phyloP scores from a whole-genome alignment of 1,284 basidiomycete species.

The Erythrobasidium hasegawianum region DNA sequence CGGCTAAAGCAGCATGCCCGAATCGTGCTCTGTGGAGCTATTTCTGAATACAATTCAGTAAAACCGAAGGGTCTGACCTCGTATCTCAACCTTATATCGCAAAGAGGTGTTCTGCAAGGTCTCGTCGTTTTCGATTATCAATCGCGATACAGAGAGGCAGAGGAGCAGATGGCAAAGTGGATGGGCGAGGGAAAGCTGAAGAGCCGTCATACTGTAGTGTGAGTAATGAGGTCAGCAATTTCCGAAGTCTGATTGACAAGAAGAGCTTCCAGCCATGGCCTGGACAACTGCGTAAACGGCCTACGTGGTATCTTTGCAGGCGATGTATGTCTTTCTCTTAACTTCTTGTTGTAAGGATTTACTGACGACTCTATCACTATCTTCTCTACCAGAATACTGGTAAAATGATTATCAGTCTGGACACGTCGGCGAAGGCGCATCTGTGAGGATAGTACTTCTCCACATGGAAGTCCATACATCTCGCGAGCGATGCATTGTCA shows the following conservation, averaged over 20 bases:
- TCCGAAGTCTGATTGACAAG: not conserved
- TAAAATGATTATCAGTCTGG: slow-evolving; percentile 41
- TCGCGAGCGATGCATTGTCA: too few relatives aligned
- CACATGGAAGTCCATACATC: too few relatives aligned
- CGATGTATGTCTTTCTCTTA: not conserved
- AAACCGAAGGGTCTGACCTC: slow-evolving; percentile 49
- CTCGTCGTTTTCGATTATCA: slow-evolving; percentile 69
- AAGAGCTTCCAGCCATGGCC: slow-evolving; percentile 17
- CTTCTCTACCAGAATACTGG: slow-evolving; percentile 42
- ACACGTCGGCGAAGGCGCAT: slow-evolving; percentile 18
- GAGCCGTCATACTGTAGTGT: slow-evolving; percentile 58
- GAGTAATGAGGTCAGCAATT: not conserved
- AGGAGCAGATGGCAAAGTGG: slow-evolving; percentile 55
- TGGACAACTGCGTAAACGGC: slow-evolving; percentile 39
- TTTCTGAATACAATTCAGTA: slow-evolving; percentile 51
- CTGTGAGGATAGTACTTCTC: not conserved
- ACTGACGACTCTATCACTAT: too few relatives aligned
- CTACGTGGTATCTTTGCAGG: slow-evolving; percentile 38
- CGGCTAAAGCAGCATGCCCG: slow-evolving; percentile 71
- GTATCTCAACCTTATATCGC: slow-evolving; percentile 61
- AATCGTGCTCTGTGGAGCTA: slow-evolving; percentile 72
- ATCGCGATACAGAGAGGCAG: slow-evolving; percentile 49
- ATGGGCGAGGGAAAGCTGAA: slow-evolving; percentile 67
- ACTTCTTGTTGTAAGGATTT: too few relatives aligned
- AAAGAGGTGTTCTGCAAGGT: slow-evolving; percentile 74